phyloP scores from a whole-genome alignment of 257 asterid species.

The Verbena officinalis region DNA sequence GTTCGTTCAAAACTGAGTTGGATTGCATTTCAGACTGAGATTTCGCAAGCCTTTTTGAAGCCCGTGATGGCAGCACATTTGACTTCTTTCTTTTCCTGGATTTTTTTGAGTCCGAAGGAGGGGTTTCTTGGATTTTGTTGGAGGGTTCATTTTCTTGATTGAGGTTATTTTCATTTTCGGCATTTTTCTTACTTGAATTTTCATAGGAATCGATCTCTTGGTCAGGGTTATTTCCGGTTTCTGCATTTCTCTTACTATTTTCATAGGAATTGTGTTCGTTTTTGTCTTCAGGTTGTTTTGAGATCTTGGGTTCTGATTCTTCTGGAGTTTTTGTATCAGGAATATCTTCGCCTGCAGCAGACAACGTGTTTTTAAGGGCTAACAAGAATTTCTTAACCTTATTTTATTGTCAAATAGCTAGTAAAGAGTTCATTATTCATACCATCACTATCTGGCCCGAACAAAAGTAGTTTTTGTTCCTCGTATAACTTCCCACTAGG shows the following conservation, averaged over 20 bases:
- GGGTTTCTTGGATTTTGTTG: constrained; percentile 1
- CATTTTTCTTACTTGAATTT: constrained; percentile 20
- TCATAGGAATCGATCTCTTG: not conserved
- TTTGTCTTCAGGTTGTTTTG: constrained; percentile 24
- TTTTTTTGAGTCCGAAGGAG: constrained; percentile 20
- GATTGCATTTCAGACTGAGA: constrained; percentile 23
- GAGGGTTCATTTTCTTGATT: constrained; percentile 21
- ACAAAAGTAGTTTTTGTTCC: constrained; percentile 27
- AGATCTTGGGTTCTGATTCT: constrained; percentile 33
- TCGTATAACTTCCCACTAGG: constrained; percentile 32
- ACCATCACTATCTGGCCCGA: constrained; percentile 39
- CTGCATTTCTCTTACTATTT: constrained; percentile 20
- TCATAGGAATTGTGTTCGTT: not conserved
- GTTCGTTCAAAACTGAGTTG: constrained; percentile 29
- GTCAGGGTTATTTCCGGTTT: constrained; percentile 2
- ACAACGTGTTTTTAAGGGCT: constrained; percentile 7
- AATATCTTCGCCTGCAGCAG: constrained; percentile 41
- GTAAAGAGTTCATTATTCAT: constrained; percentile 13
- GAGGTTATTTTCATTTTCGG: constrained; percentile 6
- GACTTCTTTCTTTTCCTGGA: constrained; percentile 33
- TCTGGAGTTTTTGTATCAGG: constrained; percentile 19
- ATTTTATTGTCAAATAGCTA: constrained; percentile 3
- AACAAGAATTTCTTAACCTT: constrained; percentile 8
- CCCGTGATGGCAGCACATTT: constrained; percentile 30
- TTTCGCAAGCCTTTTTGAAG: constrained; percentile 39